Conservation (phyloP, 768 basidiomycete genomes). For the Kwoniella heveanensis region DNA sequence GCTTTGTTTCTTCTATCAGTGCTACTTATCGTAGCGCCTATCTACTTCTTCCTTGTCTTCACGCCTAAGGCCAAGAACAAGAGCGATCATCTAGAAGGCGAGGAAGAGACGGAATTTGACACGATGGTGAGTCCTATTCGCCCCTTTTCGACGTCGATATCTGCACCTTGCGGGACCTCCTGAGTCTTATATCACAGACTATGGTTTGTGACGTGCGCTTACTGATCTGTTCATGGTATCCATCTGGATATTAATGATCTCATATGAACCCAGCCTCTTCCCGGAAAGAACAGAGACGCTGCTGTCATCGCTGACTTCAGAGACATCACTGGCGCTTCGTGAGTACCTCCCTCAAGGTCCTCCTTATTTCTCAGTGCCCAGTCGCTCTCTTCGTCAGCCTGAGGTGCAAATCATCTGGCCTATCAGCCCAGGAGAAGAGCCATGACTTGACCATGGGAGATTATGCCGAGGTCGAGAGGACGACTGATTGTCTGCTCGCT, state of each 20-base stretch:
- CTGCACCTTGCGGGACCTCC: background rate
- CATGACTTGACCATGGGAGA: too few relatives aligned
- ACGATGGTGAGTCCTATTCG: conserved; percentile 7
- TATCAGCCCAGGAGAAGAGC: too few relatives aligned
- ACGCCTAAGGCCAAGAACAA: background rate
- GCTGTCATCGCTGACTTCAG: conserved; percentile 32
- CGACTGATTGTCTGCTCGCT: background rate
- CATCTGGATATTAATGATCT: too few relatives aligned
- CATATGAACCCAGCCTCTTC: too few relatives aligned
- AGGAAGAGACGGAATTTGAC: background rate
- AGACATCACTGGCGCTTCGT: conserved; percentile 50
- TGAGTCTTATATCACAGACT: too few relatives aligned
- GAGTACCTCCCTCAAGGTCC: too few relatives aligned
- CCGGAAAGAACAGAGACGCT: conserved; percentile 15
- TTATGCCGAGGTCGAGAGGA: too few relatives aligned
- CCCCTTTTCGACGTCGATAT: background rate
- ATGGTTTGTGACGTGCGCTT: too few relatives aligned
- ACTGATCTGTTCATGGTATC: too few relatives aligned
- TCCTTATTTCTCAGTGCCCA: too few relatives aligned
- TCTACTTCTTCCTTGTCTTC: background rate
- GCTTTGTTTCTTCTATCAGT: background rate
- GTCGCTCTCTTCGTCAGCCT: too few relatives aligned
- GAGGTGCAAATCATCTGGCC: too few relatives aligned
- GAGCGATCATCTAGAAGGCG: background rate
- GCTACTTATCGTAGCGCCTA: conserved; percentile 3